These are phyloP conservation scores for Camellia sinensis DNA, from an alignment of 148 eudicot genomes.

Conservation along the genomic window DNA sequence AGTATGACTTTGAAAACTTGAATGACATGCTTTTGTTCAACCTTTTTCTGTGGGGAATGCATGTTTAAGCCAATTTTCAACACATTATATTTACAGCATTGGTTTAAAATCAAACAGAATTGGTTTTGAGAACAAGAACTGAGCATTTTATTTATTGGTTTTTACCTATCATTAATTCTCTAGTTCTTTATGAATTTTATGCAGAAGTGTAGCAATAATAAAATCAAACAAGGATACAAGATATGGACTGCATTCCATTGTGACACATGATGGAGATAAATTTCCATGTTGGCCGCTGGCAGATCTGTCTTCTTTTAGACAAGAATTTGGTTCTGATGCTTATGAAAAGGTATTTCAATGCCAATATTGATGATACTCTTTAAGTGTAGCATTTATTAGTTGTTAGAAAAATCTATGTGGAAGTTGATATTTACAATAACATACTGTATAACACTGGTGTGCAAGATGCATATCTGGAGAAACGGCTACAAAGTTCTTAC, in stretches of 20 bases:
- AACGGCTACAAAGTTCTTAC: not conserved
- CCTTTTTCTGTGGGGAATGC: not conserved
- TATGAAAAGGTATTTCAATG: conserved; percentile 66
- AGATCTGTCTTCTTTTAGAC: conserved; percentile 66
- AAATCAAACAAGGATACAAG: conserved; percentile 89
- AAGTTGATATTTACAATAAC: not conserved
- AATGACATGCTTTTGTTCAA: not conserved
- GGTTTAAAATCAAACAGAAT: not conserved
- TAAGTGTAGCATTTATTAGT: not conserved
- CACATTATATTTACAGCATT: too few species aligned
- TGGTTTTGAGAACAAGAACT: not conserved
- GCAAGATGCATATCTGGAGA: not conserved
- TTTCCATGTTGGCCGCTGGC: conserved; percentile 81
- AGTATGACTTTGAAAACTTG: not conserved
- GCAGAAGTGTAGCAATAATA: conserved; percentile 79
- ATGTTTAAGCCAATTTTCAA: not conserved
- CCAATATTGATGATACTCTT: not conserved
- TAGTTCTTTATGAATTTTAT: conserved; percentile 14
- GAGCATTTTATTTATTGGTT: not conserved
- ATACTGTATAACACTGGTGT: not conserved
- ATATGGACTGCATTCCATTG: conserved; percentile 72
- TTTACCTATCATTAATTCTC: not conserved
- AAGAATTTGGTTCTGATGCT: conserved; percentile 64
- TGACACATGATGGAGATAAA: conserved; percentile 90
- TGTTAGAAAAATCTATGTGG: not conserved